Base-by-base conservation (phyloP, 1,284 basidiomycete genomes). In the Apiotrichum montevideense region DNA sequence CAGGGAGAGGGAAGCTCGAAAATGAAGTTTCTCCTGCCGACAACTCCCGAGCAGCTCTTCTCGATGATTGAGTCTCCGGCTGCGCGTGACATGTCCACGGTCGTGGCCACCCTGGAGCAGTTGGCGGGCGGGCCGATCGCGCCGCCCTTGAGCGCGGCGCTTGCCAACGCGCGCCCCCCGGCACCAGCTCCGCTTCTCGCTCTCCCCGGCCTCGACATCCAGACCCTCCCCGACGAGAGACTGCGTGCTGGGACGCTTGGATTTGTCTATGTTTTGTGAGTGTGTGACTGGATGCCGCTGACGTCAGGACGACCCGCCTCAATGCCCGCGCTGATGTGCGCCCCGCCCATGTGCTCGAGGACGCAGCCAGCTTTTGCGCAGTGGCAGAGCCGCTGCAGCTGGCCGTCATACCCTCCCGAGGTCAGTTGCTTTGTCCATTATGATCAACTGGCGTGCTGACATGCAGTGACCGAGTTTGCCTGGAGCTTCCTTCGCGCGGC, bases 191-290 rank as follows among this genome's bases (percentile, higher is more conserved):
- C 46, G 33, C 34, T 54, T 4, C 34, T 54, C 15, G 6, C 42
- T n/a, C 21, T 64, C 47, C 52, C 46, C 8, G 54, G 58, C 2
- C 35, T 59, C 11, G 57, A 66, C 41, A 15, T 70, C 13, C 51
- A 56, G 2, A 43, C 10, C 1, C 14, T 65, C n/a, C 40, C 35
- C 0, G 64, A 67, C 43, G 59, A 45, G 21, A 43, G 58, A 6
- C 11, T 74, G 6, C 37, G 41, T 6, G 40, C 10, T 4, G 52
- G 50, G 46, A 62, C 67, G 3, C 65, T 66, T 4, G 69, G 57
- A 6, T 50, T 72, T 43, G 55, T 68, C 14, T 72, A 64, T 54
- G 55, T 69, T 6, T 13, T 72, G 73, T 74, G 43, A 61, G 72
- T 54, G 5, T 51, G 13, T 13, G 4, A 15, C 9, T 7, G 10